These are phyloP conservation scores for Tolypocladium endophyticum DNA, from an alignment of 2,329 filamentous ascomycete genomes.

Conservation along the genomic window DNA sequence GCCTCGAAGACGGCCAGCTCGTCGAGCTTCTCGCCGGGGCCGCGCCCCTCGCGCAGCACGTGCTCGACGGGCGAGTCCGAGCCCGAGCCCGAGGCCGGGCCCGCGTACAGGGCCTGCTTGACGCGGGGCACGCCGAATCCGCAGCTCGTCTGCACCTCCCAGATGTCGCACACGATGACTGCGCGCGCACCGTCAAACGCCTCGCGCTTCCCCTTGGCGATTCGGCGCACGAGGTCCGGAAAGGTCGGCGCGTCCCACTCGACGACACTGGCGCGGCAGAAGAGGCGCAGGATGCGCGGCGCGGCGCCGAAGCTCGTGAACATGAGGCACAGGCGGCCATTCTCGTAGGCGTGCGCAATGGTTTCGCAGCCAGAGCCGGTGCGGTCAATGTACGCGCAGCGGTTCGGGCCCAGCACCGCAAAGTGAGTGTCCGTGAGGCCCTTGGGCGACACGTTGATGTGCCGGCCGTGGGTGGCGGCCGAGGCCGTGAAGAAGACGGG, in stretches of 20 bases:
- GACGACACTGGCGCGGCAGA: constrained; percentile 47
- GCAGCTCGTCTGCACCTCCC: constrained; percentile 57
- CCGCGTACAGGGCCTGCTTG: constrained; percentile 25
- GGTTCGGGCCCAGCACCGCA: constrained; percentile 45
- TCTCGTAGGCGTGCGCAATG: constrained; percentile 66
- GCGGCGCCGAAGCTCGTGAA: constrained; percentile 54
- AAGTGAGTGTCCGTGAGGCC: constrained; percentile 55
- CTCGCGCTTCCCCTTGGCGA: constrained; percentile 23
- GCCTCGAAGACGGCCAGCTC: constrained; percentile 37
- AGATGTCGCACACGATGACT: constrained; percentile 51
- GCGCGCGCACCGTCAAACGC: constrained; percentile 42
- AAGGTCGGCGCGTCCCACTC: constrained; percentile 48
- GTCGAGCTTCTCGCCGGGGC: constrained; percentile 13
- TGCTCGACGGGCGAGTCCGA: constrained; percentile 10
- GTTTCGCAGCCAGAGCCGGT: constrained; percentile 70
- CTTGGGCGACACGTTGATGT: constrained; percentile 72
- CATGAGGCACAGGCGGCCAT: constrained; percentile 64
- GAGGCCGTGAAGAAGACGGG: constrained; percentile 68
- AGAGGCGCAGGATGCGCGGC: constrained; percentile 54
- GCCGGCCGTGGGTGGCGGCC: constrained; percentile 54
- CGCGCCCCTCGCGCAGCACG: constrained; percentile 13
- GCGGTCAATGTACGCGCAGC: constrained; percentile 61
- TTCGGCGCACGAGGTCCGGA: constrained; percentile 31
- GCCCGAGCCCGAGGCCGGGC: constrained; percentile 2
- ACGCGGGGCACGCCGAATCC: constrained; percentile 53